Evolutionary conservation across 352 stramenopile genomes (phyloP), one percentile per base, ranked within the genome.

Genomic region (Vaucheria bursata): DNA sequence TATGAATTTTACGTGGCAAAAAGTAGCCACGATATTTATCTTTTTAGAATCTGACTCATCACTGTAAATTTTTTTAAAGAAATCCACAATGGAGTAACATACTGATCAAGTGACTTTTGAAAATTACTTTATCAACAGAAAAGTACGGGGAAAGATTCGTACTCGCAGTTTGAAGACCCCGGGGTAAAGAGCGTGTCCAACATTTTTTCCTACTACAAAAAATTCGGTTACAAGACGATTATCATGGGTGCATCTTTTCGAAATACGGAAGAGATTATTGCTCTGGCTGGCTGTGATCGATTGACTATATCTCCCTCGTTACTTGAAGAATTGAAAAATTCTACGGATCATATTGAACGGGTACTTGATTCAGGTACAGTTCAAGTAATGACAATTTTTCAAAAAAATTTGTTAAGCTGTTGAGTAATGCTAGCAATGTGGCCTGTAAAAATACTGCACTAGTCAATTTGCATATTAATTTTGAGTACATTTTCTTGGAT

Each of bases 231-330:
- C 87, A 87, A 93, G 75, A 97, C 93, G 18, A 95, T 97, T 66
- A 92, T 97, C 73, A 97, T 97, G 93, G 93, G 92, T 73, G 90
- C 93, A 67, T 95, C 88, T 84, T 97, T 97, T 87, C 92, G 91
- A 81, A 97, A 97, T 85, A 91, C 92, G 2, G 95, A 96, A 81
- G 94, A 99, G 86, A 97, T 99, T 85, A 87, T 93, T 25, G 94
- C 95, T 73, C 86, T 99, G 59, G 92, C 94, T 38, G 96, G 96
- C 70, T 97, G 94, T 71, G 95, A 99, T 87, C 91, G 93, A 75
- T 91, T 99, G 85, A 99, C 95, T 29, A 99, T 99, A 85, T 95
- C 94, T 36, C 90, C 94, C 37, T 88, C 89, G 72, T 88, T 98
- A 34, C 87, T 99, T 37, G 90, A 96, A 71, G 40, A 68, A 34